These are phyloP conservation scores for Schwanniomyces occidentalis DNA, from an alignment of 805 yeast genomes.

Conservation along the genomic window DNA sequence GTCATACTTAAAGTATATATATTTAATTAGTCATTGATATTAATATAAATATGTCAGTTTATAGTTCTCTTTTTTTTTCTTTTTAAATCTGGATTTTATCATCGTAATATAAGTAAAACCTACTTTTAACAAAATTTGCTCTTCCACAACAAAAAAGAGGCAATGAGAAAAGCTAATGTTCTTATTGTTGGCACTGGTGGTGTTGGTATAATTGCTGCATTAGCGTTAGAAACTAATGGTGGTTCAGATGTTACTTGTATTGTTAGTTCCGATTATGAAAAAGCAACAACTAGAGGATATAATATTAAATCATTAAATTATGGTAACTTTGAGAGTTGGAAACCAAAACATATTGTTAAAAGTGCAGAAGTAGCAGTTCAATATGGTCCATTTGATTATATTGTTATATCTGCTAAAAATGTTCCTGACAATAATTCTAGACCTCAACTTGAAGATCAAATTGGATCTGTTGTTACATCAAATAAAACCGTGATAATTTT, in stretches of 20 bases:
- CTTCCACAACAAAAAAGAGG: no score
- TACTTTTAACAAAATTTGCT: no score
- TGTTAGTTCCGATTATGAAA: conserved; percentile 32
- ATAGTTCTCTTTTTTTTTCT: no score
- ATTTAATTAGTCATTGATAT: no score
- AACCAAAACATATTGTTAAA: conserved; percentile 24
- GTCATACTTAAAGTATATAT: no score
- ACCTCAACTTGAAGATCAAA: conserved; percentile 13
- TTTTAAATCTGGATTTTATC: no score
- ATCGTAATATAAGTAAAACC: no score
- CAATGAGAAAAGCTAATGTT: conserved; percentile 15
- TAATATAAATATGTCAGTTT: no score
- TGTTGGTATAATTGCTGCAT: conserved; percentile 35
- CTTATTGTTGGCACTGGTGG: conserved; percentile 39
- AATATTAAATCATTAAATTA: conserved; percentile 30
- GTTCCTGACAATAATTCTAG: conserved; percentile 32
- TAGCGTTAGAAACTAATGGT: conserved; percentile 24
- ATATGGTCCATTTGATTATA: conserved; percentile 29
- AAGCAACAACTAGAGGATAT: conserved; percentile 27
- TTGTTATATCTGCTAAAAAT: conserved; percentile 33
- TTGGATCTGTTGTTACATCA: conserved; percentile 15
- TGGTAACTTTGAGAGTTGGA: conserved; percentile 13
- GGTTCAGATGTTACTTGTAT: conserved; percentile 32
- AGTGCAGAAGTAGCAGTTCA: conserved; percentile 22
- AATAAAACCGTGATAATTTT: conserved; percentile 22